Conservation (phyloP, 805 yeast species). For the Metschnikowia baotianmanensis region DNA sequence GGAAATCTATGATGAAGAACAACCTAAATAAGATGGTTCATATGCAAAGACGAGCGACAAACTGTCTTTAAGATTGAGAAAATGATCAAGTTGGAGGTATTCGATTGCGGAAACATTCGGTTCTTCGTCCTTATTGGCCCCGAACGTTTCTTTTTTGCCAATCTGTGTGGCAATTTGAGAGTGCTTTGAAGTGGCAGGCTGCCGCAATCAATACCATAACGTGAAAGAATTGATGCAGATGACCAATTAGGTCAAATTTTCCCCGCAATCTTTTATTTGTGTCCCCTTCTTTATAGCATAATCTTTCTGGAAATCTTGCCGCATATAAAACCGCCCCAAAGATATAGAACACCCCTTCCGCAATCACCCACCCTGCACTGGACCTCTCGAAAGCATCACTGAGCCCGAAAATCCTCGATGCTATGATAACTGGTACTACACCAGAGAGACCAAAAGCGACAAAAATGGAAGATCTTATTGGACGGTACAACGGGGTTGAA, state of each 20-base stretch:
- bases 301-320: slow-evolving; percentile 71
- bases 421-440: slow-evolving; percentile 61
- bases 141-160: neutral
- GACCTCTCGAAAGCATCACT: slow-evolving; percentile 48
- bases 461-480: slow-evolving; percentile 75
- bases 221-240: slow-evolving; percentile 85
- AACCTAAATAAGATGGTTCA: no score
- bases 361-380: slow-evolving; percentile 57
- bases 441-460: slow-evolving; percentile 80
- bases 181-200: slow-evolving; percentile 64
- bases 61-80: no score
- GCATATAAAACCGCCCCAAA: slow-evolving; percentile 81
- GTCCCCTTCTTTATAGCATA: slow-evolving; percentile 27
- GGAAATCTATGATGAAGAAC: no score
- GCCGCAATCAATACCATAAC: slow-evolving; percentile 76
- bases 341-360: slow-evolving; percentile 75
- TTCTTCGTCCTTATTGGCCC: neutral
- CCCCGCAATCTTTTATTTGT: slow-evolving; percentile 22
- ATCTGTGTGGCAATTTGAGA: slow-evolving; percentile 36
- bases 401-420: slow-evolving; percentile 48
- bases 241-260: slow-evolving; percentile 64
- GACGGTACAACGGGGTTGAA: slow-evolving; percentile 68
- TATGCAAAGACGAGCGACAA: no score
- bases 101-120: neutral
- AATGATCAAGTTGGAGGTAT: no score